Conservation (phyloP, 2,329 filamentous ascomycete genomes). For the Microthyrium microscopicum region DNA sequence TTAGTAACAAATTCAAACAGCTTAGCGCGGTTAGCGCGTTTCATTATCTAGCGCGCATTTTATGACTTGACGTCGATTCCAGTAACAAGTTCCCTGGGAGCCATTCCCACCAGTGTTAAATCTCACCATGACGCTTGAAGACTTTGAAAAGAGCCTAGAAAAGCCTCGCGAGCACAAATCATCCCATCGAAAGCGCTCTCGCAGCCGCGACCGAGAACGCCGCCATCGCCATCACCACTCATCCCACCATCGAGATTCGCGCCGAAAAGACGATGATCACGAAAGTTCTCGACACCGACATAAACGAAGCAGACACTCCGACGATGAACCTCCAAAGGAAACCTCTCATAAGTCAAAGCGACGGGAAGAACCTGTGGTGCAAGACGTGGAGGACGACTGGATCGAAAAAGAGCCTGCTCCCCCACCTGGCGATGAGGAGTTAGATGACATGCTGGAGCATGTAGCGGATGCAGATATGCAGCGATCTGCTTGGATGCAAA, state of each 20-base stretch:
- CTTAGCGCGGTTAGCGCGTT: too few species aligned
- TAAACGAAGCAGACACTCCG: constrained; percentile 47
- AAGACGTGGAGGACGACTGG: constrained; percentile 25
- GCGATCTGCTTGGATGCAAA: constrained; percentile 90
- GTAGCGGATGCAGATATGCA: constrained; percentile 25
- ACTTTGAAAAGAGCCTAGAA: constrained; percentile 15
- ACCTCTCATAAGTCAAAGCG: constrained; percentile 14
- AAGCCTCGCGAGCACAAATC: too few species aligned
- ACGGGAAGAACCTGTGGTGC: constrained; percentile 18
- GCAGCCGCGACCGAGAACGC: constrained; percentile 23
- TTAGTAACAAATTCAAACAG: too few species aligned
- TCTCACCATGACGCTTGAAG: constrained; percentile 5
- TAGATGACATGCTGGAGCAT: constrained; percentile 26
- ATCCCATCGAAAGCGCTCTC: too few species aligned
- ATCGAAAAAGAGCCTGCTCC: constrained; percentile 25
- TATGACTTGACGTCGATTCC: too few species aligned
- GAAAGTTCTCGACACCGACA: constrained; percentile 33
- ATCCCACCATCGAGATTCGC: constrained; percentile 13
- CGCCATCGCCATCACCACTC: constrained; percentile 29
- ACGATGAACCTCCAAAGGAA: constrained; percentile 24
- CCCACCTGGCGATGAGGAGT: constrained; percentile 23
- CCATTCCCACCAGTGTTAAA: too few species aligned
- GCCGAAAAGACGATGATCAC: constrained; percentile 32
- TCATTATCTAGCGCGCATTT: too few species aligned
- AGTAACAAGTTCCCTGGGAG: too few species aligned